These are phyloP conservation scores for Fusarium xylarioides DNA, from an alignment of 2,329 filamentous ascomycete species.

Conservation along the genomic window DNA sequence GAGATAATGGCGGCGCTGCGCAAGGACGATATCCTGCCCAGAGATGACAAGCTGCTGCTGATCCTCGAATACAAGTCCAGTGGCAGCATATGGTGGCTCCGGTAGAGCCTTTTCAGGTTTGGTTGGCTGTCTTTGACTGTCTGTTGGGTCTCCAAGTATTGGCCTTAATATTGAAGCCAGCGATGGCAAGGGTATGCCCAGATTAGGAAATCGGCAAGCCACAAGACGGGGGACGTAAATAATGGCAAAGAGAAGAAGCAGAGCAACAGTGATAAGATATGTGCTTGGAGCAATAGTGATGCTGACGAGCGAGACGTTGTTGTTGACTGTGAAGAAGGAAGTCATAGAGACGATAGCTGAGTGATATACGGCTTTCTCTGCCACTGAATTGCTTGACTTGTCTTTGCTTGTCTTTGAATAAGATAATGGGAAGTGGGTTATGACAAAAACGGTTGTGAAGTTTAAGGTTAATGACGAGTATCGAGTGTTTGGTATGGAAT, in stretches of 20 bases:
- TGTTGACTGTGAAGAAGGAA: slow-evolving; percentile 68
- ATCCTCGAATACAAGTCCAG: slow-evolving; percentile 46
- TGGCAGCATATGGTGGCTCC: slow-evolving; percentile 33
- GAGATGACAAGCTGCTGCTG: slow-evolving; percentile 47
- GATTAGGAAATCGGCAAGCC: slow-evolving; percentile 46
- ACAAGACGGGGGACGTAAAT: slow-evolving; percentile 55
- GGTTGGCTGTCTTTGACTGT: slow-evolving; percentile 2
- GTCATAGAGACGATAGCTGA: slow-evolving; percentile 56
- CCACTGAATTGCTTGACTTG: slow-evolving; percentile 13
- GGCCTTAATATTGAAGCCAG: slow-evolving; percentile 31
- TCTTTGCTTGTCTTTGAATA: background rate
- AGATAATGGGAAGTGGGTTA: background rate
- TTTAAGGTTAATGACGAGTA: background rate
- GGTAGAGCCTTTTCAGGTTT: slow-evolving; percentile 42
- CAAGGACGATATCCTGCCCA: slow-evolving; percentile 44
- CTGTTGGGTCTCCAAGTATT: slow-evolving; percentile 24
- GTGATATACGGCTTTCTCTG: slow-evolving; percentile 2
- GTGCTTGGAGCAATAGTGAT: slow-evolving; percentile 67
- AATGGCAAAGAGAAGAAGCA: slow-evolving; percentile 61
- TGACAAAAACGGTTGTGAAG: background rate
- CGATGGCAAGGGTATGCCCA: slow-evolving; percentile 47
- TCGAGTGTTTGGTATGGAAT: slow-evolving; percentile 5
- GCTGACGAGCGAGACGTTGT: slow-evolving; percentile 68
- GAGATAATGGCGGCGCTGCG: slow-evolving; percentile 36
- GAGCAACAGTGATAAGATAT: slow-evolving; percentile 61